Evolutionary conservation across 2,329 filamentous ascomycete genomes (phyloP).

Genomic region (Calonectria leucothoes): DNA sequence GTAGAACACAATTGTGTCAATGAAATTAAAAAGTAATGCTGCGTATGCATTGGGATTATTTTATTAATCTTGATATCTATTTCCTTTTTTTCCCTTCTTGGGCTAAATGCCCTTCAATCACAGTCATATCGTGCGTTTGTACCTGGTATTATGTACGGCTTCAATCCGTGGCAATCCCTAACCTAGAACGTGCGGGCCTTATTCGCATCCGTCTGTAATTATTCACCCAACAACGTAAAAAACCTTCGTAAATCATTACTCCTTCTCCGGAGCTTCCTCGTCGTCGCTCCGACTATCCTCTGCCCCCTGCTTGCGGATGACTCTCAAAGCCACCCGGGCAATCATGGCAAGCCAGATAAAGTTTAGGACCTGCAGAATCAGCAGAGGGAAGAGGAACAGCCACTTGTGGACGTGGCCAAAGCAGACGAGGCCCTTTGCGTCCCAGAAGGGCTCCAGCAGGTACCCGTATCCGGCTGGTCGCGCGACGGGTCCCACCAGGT

Average conservation of each 20-base stretch:
- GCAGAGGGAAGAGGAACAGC: slow-evolving; percentile 19
- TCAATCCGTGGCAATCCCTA: no score
- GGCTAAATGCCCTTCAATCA: background rate
- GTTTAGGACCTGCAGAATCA: slow-evolving; percentile 20
- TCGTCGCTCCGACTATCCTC: slow-evolving; percentile 27
- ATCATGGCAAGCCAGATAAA: slow-evolving; percentile 26
- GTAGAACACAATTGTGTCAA: background rate
- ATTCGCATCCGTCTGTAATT: background rate
- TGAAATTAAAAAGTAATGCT: background rate
- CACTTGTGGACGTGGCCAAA: slow-evolving; percentile 14
- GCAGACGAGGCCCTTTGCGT: slow-evolving; percentile 21
- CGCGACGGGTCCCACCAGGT: slow-evolving; percentile 1
- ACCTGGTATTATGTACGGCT: background rate
- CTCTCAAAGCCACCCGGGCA: slow-evolving; percentile 15
- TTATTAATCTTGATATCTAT: background rate
- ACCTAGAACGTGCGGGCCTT: no score
- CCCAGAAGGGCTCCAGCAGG: slow-evolving; percentile 20
- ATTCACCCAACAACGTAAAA: background rate
- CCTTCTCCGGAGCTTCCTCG: slow-evolving; percentile 13
- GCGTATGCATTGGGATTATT: background rate
- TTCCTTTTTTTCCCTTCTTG: background rate
- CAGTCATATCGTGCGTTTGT: background rate
- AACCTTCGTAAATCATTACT: background rate
- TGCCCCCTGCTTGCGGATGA: slow-evolving; percentile 15
- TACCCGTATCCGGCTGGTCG: slow-evolving; percentile 7